Base-by-base conservation (phyloP, 164 flowering plant species). In the Stephania cephalantha region DNA sequence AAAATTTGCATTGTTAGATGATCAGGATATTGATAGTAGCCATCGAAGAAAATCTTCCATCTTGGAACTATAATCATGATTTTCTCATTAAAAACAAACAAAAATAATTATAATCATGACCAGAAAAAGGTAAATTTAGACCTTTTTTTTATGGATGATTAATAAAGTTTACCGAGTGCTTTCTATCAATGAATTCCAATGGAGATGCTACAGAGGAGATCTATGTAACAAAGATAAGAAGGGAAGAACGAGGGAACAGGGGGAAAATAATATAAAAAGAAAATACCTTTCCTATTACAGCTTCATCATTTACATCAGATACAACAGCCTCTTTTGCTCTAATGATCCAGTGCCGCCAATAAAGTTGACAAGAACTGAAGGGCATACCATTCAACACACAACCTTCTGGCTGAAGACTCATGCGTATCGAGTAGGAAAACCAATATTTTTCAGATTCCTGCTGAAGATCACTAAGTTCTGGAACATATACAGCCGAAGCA, bases 251-350 rank as follows among this genome's bases (percentile, higher is more conserved):
- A 30, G 0, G 12, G 29, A 58, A 71, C 11, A 72, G 45, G 31
- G n/a, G 15, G 52, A 25, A 18, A 68, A 66, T 7, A 6, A n/a
- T 45, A 58, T 17, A 8, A 63, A 67, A 45, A 12, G 31, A 75
- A 73, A 76, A 17, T 79, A 95, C 99, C 98, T 84, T 76, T 76
- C 99, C 99, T 65, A 94, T 90, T 6, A 96, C 97, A 74, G 89
- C 97, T 78, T 94, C 94, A 31, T 76, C 97, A 83, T 81, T 78
- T 44, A 88, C 79, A 79, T 86, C 81, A 69, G 85, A 76, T 61
- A 86, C 77, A 50, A 92, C 83, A 72, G 9, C 68, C n/a, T 89
- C 91, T 68, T 87, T 82, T 15, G 86, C 86, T 61, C 89, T 86
- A 74, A 96, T 87, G 73, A 86, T 79, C 99, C 97, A 94, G 78